Evolutionary conservation across 2,329 filamentous ascomycete genomes (phyloP).

Genomic region (Aspergillus sp.): DNA sequence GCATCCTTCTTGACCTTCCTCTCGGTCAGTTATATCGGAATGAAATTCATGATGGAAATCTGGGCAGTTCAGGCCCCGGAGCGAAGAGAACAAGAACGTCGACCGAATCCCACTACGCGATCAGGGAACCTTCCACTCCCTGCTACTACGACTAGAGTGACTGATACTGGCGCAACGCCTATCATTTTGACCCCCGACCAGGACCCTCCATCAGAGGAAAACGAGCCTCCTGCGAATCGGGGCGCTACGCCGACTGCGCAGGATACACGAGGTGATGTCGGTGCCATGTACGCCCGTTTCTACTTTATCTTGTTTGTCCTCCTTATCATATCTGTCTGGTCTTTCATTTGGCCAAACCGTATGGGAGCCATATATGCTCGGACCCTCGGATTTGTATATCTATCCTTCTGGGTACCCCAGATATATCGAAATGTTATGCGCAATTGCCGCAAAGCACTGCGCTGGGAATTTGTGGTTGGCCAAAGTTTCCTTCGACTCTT

Average conservation of each 20-base stretch:
- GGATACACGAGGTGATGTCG: conserved; percentile 51
- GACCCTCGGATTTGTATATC: conserved; percentile 68
- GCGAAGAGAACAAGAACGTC: conserved; percentile 38
- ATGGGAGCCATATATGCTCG: conserved; percentile 60
- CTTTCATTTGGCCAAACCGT: conserved; percentile 57
- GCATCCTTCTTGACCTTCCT: conserved; percentile 62
- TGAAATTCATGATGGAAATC: conserved; percentile 68
- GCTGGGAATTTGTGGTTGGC: conserved; percentile 86
- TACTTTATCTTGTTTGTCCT: conserved; percentile 60
- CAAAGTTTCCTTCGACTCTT: conserved; percentile 76
- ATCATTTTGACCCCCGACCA: conserved; percentile 63
- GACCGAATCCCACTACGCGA: conserved; percentile 30
- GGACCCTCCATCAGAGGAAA: conserved; percentile 48
- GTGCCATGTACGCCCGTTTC: conserved; percentile 62
- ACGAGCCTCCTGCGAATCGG: conserved; percentile 33
- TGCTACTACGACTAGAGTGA: conserved; percentile 48
- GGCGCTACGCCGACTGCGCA: conserved; percentile 36
- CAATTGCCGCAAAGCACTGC: conserved; percentile 87
- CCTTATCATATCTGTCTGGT: conserved; percentile 62
- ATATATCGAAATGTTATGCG: conserved; percentile 87
- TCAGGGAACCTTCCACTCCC: conserved; percentile 52
- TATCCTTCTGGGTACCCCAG: conserved; percentile 91
- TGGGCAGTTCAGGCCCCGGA: conserved; percentile 61
- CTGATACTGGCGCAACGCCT: conserved; percentile 54
- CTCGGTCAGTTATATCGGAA: conserved; percentile 63